A percentile compares a stretch with the other conserved stretches of the same genome.
Conservation (phyloP, 2,329 filamentous ascomycete genomes). For the Hymenoscyphus infarciens region DNA sequence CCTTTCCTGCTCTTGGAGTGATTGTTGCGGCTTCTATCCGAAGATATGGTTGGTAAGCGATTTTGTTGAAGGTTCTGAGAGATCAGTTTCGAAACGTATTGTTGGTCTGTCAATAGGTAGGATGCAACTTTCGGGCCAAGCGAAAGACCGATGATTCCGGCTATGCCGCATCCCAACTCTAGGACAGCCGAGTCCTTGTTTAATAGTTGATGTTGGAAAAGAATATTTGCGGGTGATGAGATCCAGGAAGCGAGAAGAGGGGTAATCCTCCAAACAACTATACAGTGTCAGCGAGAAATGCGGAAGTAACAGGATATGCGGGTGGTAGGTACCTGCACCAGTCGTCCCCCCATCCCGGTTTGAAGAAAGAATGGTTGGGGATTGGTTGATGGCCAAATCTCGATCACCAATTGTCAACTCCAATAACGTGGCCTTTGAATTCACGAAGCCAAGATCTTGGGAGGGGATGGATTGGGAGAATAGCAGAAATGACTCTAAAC, state of each 20-base stretch:
- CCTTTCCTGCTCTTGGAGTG: constrained; percentile 25
- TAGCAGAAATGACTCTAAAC: constrained; percentile 77
- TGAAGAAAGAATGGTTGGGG: constrained; percentile 76
- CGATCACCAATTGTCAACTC: constrained; percentile 64
- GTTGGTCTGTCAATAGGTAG: constrained; percentile 84
- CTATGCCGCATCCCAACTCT: constrained; percentile 87
- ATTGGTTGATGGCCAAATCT: constrained; percentile 78
- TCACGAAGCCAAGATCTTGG: constrained; percentile 79
- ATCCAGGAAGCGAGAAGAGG: constrained; percentile 82
- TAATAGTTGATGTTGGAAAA: constrained; percentile 57
- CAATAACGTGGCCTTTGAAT: constrained; percentile 62
- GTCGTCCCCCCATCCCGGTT: constrained; percentile 70
- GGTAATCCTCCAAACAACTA: constrained; percentile 89
- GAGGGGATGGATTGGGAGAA: constrained; percentile 75
- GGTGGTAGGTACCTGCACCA: constrained; percentile 55
- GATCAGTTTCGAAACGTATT: constrained; percentile 76
- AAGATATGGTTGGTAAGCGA: constrained; percentile 13
- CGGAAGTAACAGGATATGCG: background rate
- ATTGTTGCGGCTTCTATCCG: constrained; percentile 23
- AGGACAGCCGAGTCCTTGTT: constrained; percentile 56
- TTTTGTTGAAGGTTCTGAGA: constrained; percentile 62
- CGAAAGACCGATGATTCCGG: constrained; percentile 70
- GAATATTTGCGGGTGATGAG: constrained; percentile 55
- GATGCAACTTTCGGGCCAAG: constrained; percentile 55
- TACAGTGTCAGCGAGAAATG: constrained; percentile 7